Percentiles rank a stretch among this genome's conserved stretches.
These are phyloP conservation scores for Perkinsela sp. DNA, from an alignment of 208 protist species.

Conservation along the genomic window DNA sequence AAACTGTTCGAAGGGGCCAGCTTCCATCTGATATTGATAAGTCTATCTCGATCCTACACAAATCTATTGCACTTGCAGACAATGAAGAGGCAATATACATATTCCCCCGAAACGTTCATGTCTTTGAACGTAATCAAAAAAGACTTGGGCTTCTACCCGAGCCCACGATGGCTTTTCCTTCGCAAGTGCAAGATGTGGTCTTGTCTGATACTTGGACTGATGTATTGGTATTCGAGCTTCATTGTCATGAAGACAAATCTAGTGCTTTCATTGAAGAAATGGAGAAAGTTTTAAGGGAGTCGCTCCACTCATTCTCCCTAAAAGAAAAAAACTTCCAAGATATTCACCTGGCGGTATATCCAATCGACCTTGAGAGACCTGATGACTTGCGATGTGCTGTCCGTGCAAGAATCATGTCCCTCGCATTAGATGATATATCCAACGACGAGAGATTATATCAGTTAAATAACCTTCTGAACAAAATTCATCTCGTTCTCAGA, in stretches of 20 bases:
- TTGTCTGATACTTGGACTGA: neutral
- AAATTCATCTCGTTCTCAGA: slow-evolving; percentile 15
- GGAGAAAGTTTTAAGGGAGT: neutral
- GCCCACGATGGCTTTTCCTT: neutral
- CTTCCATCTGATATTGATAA: neutral
- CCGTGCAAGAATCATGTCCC: neutral
- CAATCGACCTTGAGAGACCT: neutral
- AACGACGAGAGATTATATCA: slow-evolving; percentile 12
- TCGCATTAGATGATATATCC: slow-evolving; percentile 3
- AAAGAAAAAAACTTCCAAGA: neutral
- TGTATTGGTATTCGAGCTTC: neutral
- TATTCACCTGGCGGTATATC: neutral
- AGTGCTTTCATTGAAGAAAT: neutral
- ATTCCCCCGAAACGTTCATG: neutral
- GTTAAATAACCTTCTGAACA: slow-evolving; percentile 12
- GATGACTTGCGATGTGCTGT: neutral
- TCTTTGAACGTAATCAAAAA: neutral
- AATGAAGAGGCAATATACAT: neutral
- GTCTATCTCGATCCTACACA: neutral
- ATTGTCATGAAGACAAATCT: neutral
- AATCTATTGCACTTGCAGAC: slow-evolving; percentile 14
- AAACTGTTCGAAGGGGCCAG: neutral
- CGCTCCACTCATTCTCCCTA: neutral
- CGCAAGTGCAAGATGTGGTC: neutral
- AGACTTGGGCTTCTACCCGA: neutral